Base-by-base conservation (phyloP, 2,329 filamentous ascomycete species). In the Fusarium secorum region DNA sequence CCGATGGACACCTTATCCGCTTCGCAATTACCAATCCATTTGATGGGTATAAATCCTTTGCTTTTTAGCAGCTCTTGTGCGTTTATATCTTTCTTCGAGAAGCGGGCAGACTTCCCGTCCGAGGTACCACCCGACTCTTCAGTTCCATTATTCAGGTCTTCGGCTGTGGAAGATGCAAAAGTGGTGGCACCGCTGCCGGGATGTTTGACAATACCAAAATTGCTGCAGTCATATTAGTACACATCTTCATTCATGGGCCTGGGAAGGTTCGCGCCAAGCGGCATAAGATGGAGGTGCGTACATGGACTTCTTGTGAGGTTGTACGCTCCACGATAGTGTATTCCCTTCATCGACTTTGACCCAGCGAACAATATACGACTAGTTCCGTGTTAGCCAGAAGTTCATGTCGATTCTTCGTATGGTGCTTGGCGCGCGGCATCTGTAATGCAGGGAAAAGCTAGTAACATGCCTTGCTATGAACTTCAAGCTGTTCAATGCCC, bases 361-460 rank as follows among this genome's bases (percentile, higher is more conserved):
- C 95, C 96, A 99, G 78, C 96, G 94, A 62, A 99, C 93, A 75
- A 99, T 94, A 83, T 99, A 99, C 71, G 94, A 97, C 96, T 98
- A 74, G 20, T 24, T n/a, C 39, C n/a, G 28, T 53, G 64, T 78
- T 73, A 79, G 76, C 65, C 45, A 56, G 55, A 30, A 26, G 60
- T 57, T 59, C 55, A 32, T 24, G 35, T 45, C 38, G 22, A 22
- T 36, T 38, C 35, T 18, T 35, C 45, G 22, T 36, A 38, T 14
- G 33, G 18, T 17, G 60, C 53, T 39, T 48, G 28, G 33, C 11
- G 22, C 41, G 26, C 41, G 26, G 46, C 44, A 28, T 57, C 41
- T 20, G 45, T 45, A 22, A 51, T 54, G 11, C 35, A 42, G 28
- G 22, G 30, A 41, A 42, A 45, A n/a, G 39, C 30, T 17, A 24